Percentiles rank a stretch among this genome's conserved stretches.
These are phyloP conservation scores for Roridomyces roridus DNA, from an alignment of 768 basidiomycete genomes.

Conservation along the genomic window DNA sequence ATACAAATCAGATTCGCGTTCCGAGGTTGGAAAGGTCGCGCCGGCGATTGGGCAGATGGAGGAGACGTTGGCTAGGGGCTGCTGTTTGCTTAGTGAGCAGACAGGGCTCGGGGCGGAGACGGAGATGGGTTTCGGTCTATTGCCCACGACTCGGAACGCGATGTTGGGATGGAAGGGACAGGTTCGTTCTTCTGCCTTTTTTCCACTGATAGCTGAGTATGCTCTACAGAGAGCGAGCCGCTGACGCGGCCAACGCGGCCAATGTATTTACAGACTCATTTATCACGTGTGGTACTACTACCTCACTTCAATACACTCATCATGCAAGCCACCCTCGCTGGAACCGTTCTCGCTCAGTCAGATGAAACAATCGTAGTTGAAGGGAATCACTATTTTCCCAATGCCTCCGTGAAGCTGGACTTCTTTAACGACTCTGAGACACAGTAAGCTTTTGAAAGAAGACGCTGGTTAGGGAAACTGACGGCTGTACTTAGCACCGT, in stretches of 20 bases:
- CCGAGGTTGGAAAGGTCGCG: slow-evolving; percentile 40
- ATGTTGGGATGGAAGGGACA: slow-evolving; percentile 50
- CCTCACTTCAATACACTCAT: slow-evolving; percentile 6
- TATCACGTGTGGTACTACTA: neutral
- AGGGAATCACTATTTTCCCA: slow-evolving; percentile 79
- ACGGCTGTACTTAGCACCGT: slow-evolving; percentile 41
- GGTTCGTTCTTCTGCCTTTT: slow-evolving; percentile 27
- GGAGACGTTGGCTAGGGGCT: slow-evolving; percentile 43
- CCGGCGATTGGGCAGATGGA: slow-evolving; percentile 43
- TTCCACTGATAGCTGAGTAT: too few species aligned
- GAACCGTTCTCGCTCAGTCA: slow-evolving; percentile 62
- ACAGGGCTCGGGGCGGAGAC: slow-evolving; percentile 50
- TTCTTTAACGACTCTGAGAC: slow-evolving; percentile 59
- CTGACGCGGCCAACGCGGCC: neutral
- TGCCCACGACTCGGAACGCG: slow-evolving; percentile 41
- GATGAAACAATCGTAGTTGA: slow-evolving; percentile 63
- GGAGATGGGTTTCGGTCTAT: slow-evolving; percentile 45
- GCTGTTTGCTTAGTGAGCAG: slow-evolving; percentile 53
- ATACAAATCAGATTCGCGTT: slow-evolving; percentile 45
- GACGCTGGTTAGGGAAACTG: slow-evolving; percentile 1
- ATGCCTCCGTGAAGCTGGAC: slow-evolving; percentile 51
- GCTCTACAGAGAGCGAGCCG: neutral
- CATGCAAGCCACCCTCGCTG: slow-evolving; percentile 61
- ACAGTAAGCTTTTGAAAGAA: too few species aligned
- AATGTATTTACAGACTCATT: neutral